Evolutionary conservation across 352 stramenopile genomes (phyloP), one percentile per base, ranked within the genome.

Genomic region (Pilasporangium apinafurcum): DNA sequence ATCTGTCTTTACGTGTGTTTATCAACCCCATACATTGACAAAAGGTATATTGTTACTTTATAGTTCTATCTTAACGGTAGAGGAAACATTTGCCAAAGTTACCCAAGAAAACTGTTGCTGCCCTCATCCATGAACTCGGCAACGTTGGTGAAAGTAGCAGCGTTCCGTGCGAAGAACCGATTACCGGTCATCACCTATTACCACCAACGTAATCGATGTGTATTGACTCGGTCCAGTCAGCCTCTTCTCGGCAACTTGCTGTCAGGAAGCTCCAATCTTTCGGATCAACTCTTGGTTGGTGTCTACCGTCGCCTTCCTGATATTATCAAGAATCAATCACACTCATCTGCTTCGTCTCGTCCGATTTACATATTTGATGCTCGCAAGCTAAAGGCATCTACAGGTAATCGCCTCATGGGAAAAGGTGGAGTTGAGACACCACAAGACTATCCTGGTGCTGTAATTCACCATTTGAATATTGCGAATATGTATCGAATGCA

Each of bases 401-500:
- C 83, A 9, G 90, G 80, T 10, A 97, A 97, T 50, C 65, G 82
- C 6, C 62, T 95, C 9, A 91, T 95, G 65, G 90, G 90, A 6
- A 96, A 96, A 59, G 90, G 90, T 31, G 86, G 77, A 18, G 90
- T 97, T 3, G 90, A 96, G 47, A 85, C 79, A 0, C 61, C 78
- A 7, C 79, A 89, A 47, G 77, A 94, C 46, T 93, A 93, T 30
- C 62, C 64, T 8, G 82, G 80, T 5, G 81, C 83, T 1, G 69
- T 84, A 22, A 51, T 97, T 13, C 63, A 83, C 20, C 91, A 95
- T 42, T 59, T 96, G 32, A 79, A 95, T 40, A 96, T 97, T 41
- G 70, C 80, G 13, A 97, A 97, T 62, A 97, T 97, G 72, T 95
- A 97, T 51, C 86, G 78, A 2, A 93, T 97, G 75, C 79, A 91